Percentiles rank a stretch among this genome's conserved stretches.
These are phyloP conservation scores for Ramalina intermedia DNA, from an alignment of 495 filamentous ascomycete genomes.

Conservation along the genomic window DNA sequence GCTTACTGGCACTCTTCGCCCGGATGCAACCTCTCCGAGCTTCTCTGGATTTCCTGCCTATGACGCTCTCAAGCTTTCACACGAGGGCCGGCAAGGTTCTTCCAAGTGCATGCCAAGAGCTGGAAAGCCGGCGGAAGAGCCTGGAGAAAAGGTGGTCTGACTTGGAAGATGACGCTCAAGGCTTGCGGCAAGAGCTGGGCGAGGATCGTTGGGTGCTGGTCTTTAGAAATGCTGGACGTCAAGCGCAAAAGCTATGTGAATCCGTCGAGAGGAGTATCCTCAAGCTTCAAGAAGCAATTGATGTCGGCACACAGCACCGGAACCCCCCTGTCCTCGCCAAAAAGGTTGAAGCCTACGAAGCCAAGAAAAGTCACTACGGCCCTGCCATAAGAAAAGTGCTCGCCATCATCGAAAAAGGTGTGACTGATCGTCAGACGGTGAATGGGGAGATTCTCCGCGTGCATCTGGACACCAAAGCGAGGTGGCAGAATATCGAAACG, in stretches of 20 bases:
- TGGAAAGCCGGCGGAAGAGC: conserved; percentile 51
- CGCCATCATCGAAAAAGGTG: conserved; percentile 80
- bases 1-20: conserved; percentile 74
- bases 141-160: conserved; percentile 70
- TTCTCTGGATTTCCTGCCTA: conserved; percentile 91
- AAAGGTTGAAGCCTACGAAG: conserved; percentile 84
- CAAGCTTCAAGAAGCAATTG: conserved; percentile 70
- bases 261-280: conserved; percentile 72
- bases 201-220: conserved; percentile 93
- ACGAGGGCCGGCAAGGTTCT: conserved; percentile 59
- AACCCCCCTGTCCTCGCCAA: conserved; percentile 52
- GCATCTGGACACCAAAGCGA: conserved; percentile 64
- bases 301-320: conserved; percentile 53
- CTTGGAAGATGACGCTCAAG: conserved; percentile 76
- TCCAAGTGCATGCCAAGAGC: conserved; percentile 78
- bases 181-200: conserved; percentile 70
- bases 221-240: conserved; percentile 81
- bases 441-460: conserved; percentile 86
- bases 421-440: conserved; percentile 79
- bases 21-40: conserved; percentile 88
- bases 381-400: conserved; percentile 87
- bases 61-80: conserved; percentile 79
- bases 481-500: conserved; percentile 60
- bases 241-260: conserved; percentile 89
- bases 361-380: conserved; percentile 87